Evolutionary conservation across 805 yeast genomes (phyloP).

Genomic region (Nakazawaea pomicola): DNA sequence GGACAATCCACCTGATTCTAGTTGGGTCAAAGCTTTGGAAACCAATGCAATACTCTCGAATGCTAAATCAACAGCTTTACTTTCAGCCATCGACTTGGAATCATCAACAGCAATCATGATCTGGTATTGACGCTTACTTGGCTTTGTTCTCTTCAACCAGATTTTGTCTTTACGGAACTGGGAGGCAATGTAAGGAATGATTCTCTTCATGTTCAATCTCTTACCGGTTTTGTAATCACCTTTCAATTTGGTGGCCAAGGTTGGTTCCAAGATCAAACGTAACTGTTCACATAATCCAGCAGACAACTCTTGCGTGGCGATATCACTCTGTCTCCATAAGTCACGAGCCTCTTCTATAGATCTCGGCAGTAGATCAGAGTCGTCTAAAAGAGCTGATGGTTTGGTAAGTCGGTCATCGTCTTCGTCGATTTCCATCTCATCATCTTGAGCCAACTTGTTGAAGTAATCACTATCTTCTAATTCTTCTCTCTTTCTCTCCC

Average conservation of each 20-base stretch:
- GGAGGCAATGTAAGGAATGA: slow-evolving; percentile 96
- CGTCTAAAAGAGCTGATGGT: too few relatives aligned
- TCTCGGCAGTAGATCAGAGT: slow-evolving; percentile 38
- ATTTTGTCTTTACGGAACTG: slow-evolving; percentile 96
- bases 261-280: slow-evolving; percentile 89
- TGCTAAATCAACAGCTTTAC: slow-evolving; percentile 84
- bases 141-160: slow-evolving; percentile 96
- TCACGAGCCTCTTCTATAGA: slow-evolving; percentile 62
- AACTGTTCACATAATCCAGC: slow-evolving; percentile 88
- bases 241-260: slow-evolving; percentile 86
- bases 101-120: slow-evolving; percentile 97
- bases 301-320: slow-evolving; percentile 82
- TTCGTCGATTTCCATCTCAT: slow-evolving; percentile 28
- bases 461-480: slow-evolving; percentile 24
- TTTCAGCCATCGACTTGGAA: slow-evolving; percentile 95
- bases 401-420: slow-evolving; percentile 16
- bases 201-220: slow-evolving; percentile 93
- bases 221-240: slow-evolving; percentile 99
- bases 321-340: slow-evolving; percentile 79
- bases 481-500: slow-evolving; percentile 39
- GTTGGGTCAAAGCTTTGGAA: slow-evolving; percentile 85
- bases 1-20: slow-evolving; percentile 91
- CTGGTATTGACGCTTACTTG: slow-evolving; percentile 95
- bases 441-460: slow-evolving; percentile 21
- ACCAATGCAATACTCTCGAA: slow-evolving; percentile 93